Base-by-base conservation (phyloP, 371 early-diverging fungal genomes). In the Mucor sp. region DNA sequence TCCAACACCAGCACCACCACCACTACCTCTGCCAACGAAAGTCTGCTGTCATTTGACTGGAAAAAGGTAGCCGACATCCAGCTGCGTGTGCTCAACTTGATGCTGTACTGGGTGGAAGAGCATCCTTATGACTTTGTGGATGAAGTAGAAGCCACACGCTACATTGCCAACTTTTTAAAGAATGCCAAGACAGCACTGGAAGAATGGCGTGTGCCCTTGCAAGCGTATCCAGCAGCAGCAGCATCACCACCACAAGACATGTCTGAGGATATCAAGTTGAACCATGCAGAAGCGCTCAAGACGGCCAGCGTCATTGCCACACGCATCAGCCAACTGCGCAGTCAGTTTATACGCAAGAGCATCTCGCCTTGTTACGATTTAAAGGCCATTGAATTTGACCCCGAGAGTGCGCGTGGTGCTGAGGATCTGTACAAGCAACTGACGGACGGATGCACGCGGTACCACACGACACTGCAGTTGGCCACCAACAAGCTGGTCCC, bases 121-220 rank as follows among this genome's bases (percentile, higher is more conserved):
- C 86, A 88, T 64, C 81, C 87, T 62, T 78, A 83, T 57, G 93
- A 93, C 67, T 91, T 93, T 71, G 66, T 89, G 14, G 91, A 92
- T 56, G 83, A 87, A 62, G 66, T 84, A 11, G 74, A 81, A 19
- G 71, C 74, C 23, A 63, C 76, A 5, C 72, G 80, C 32, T 76
- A 73, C 41, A 69, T 78, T 21, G 58, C 63, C 14, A 50, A 60
- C 1, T 76, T 79, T 27, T 19, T 80, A 1, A 50, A 69, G 12
- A 62, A 75, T 6, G 74, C 77, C 1, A 67, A 70, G 43, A 59
- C 33, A 3, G 67, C 74, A 4, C 53, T 79, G 27, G 66, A 73
- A n/a, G 67, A 57, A 6, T 81, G 82, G 82, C 50, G 61, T 12
- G 41, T 35, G n/a, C 76, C 70, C 6, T 50, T 79, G 23, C 47